Conservation (phyloP, 2,329 filamentous ascomycete genomes). For the Trichoderma atrobrunneum region DNA sequence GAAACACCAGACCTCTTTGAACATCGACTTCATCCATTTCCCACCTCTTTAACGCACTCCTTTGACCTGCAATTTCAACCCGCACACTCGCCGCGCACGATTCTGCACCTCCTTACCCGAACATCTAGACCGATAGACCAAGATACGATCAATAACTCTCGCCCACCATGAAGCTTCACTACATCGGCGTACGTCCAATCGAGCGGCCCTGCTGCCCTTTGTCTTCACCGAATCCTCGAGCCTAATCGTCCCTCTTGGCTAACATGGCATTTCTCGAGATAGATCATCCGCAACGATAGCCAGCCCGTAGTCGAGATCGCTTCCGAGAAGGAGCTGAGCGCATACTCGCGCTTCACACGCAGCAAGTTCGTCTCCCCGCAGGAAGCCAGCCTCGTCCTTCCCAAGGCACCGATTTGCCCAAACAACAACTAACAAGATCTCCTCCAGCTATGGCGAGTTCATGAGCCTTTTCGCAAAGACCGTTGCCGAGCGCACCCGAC, state of each 20-base stretch:
- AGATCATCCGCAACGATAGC: conserved; percentile 79
- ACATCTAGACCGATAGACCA: background rate
- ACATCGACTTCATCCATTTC: background rate
- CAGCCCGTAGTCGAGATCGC: conserved; percentile 75
- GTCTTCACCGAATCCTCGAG: background rate
- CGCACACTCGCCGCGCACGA: background rate
- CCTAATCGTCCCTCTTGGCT: background rate
- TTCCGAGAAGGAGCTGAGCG: conserved; percentile 72
- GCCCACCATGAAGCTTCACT: conserved; percentile 75
- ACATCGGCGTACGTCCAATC: conserved; percentile 69
- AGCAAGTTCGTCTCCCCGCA: conserved; percentile 51
- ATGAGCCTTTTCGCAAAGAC: conserved; percentile 85
- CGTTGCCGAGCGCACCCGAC: conserved; percentile 77
- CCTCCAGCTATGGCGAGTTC: conserved; percentile 54
- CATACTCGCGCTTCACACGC: conserved; percentile 77
- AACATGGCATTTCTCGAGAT: conserved; percentile 19
- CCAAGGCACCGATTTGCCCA: background rate
- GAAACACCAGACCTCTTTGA: background rate
- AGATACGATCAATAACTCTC: background rate
- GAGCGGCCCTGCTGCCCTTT: conserved; percentile 14
- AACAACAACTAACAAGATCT: background rate
- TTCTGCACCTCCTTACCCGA: background rate
- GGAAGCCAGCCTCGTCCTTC: background rate
- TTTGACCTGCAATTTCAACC: background rate
- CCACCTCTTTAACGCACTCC: background rate